Evolutionary conservation across 257 asterid genomes (phyloP).

Genomic region (Rehmannia glutinosa): DNA sequence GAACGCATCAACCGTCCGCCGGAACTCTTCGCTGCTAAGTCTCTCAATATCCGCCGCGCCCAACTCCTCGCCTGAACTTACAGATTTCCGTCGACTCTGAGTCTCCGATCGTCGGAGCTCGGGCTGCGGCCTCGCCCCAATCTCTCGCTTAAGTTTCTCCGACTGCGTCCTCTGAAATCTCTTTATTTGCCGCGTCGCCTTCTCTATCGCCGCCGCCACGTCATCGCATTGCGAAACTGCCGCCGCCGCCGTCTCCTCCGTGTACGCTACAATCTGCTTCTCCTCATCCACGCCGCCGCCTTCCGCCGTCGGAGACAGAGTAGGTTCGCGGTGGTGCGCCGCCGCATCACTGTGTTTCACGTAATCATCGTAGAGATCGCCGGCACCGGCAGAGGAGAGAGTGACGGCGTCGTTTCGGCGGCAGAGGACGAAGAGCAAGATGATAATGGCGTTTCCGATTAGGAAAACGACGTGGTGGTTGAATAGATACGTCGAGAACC

Average conservation of each 20-base stretch:
- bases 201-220: slow-evolving; percentile 42
- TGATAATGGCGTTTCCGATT: slow-evolving; percentile 66
- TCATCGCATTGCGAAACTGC: slow-evolving; percentile 29
- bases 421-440: slow-evolving; percentile 39
- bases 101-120: slow-evolving; percentile 64
- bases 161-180: slow-evolving; percentile 75
- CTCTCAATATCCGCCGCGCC: slow-evolving; percentile 43
- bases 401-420: slow-evolving; percentile 32
- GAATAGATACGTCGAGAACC: slow-evolving; percentile 28
- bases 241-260: slow-evolving; percentile 15
- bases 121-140: slow-evolving; percentile 26
- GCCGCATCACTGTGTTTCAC: slow-evolving; percentile 39
- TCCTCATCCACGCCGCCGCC: slow-evolving; percentile 19
- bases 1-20: slow-evolving; percentile 60
- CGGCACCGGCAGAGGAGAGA: slow-evolving; percentile 12
- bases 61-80: neutral
- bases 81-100: slow-evolving; percentile 20
- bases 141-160: slow-evolving; percentile 59
- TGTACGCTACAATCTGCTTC: slow-evolving; percentile 40
- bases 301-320: neutral
- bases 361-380: slow-evolving; percentile 42
- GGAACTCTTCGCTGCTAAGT: slow-evolving; percentile 72
- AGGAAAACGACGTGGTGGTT: slow-evolving; percentile 80
- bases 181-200: slow-evolving; percentile 52
- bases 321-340: slow-evolving; percentile 1